phyloP scores from a whole-genome alignment of 2,329 filamentous ascomycete genomes.

The Cladophialophora exuberans region DNA sequence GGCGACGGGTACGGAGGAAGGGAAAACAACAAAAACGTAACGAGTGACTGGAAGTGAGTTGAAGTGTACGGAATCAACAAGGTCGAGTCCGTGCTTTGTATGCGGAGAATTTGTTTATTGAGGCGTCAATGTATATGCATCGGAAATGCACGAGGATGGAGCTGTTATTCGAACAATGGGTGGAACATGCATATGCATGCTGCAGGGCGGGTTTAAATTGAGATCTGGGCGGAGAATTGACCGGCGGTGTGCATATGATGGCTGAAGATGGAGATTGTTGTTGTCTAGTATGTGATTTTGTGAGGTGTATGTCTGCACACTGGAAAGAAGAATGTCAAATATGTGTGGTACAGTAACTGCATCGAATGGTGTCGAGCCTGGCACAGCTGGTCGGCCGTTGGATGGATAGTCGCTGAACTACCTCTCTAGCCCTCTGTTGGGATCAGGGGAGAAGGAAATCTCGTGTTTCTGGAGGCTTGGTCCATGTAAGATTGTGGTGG shows the following conservation, averaged over 20 bases:
- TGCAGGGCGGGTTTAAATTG: constrained; percentile 34
- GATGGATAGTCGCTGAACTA: background rate
- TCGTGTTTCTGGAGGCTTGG: constrained; percentile 2
- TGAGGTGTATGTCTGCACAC: constrained; percentile 1
- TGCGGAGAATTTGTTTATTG: constrained; percentile 2
- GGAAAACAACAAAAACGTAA: constrained; percentile 25
- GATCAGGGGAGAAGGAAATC: constrained; percentile 22
- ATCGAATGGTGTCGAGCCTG: background rate
- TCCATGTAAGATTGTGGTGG: constrained; percentile 11
- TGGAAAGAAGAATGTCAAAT: constrained; percentile 20
- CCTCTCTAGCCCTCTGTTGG: background rate
- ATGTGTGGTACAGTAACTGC: background rate
- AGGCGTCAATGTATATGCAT: background rate
- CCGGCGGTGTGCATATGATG: constrained; percentile 22
- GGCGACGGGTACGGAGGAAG: background rate
- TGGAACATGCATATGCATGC: constrained; percentile 32
- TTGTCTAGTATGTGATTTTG: constrained; percentile 15
- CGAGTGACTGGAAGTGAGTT: constrained; percentile 30
- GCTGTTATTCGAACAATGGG: constrained; percentile 16
- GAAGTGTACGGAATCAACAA: background rate
- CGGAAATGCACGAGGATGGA: constrained; percentile 1
- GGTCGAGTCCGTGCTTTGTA: background rate
- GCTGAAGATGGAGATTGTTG: constrained; percentile 20
- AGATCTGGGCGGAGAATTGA: constrained; percentile 17
- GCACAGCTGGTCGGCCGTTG: too few species aligned